Evolutionary conservation across 73 alveolate genomes (phyloP).

Genomic region (Paramecium octaurelia): DNA sequence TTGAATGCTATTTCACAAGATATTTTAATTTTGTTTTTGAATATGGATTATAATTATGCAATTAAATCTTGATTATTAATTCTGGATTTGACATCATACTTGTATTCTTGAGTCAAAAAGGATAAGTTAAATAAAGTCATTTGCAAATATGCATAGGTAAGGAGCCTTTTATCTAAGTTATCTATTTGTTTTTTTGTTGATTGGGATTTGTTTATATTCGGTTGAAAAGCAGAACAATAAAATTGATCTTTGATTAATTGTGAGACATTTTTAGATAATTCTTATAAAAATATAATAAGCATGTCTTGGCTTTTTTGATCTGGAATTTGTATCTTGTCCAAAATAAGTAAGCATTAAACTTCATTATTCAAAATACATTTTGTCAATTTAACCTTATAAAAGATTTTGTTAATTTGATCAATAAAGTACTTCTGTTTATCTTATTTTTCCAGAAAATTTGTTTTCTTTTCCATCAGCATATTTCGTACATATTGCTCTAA

Average conservation of each 20-base stretch:
- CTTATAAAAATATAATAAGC: neutral
- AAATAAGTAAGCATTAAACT: neutral
- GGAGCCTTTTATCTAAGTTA: neutral
- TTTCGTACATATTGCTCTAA: neutral
- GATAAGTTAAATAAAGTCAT: neutral
- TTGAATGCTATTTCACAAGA: neutral
- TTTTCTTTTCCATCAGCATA: neutral
- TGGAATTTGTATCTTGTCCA: neutral
- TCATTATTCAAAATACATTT: slow-evolving; percentile 19
- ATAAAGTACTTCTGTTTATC: neutral
- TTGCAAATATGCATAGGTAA: neutral
- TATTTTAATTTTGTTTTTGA: neutral
- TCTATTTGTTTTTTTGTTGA: neutral
- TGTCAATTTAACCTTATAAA: slow-evolving; percentile 9
- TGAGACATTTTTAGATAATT: neutral
- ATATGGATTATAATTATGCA: neutral
- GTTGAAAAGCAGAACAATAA: neutral
- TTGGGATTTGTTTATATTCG: neutral
- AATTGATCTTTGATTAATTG: neutral
- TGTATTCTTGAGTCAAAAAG: neutral
- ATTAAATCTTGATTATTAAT: neutral
- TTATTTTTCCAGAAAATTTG: neutral
- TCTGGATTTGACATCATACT: neutral
- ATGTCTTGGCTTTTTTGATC: neutral
- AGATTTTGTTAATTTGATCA: neutral